Conservation (phyloP, 345 rosid species). For the Eutrema yunnanense region DNA sequence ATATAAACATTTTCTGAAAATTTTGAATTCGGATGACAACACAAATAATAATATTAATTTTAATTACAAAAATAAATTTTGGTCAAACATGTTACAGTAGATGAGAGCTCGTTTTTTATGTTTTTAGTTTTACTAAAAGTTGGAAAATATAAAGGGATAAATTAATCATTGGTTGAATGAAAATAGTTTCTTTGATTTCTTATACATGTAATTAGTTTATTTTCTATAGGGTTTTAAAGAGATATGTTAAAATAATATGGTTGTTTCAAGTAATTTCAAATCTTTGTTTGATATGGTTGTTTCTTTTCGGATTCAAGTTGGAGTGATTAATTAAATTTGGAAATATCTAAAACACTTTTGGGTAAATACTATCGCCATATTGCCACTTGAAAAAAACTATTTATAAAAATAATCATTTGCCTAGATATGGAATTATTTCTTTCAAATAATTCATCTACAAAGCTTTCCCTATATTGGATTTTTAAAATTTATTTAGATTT, state of each 20-base stretch:
- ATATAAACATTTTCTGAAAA: not conserved
- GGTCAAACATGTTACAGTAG: not conserved
- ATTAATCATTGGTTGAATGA: not conserved
- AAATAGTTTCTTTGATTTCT: not conserved
- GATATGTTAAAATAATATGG: not conserved
- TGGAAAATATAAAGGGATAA: not conserved
- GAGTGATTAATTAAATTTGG: not conserved
- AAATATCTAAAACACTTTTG: not conserved
- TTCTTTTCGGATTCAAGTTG: not conserved
- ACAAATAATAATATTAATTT: not conserved
- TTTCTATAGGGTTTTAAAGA: not conserved
- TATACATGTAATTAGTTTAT: not conserved
- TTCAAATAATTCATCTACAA: too few relatives aligned
- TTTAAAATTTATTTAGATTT: too few relatives aligned
- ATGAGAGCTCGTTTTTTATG: not conserved
- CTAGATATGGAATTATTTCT: not conserved
- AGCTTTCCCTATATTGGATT: too few relatives aligned
- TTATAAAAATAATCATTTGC: not conserved
- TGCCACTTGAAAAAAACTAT: not conserved
- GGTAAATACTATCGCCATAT: not conserved
- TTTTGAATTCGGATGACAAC: not conserved
- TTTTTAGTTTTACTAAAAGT: not conserved
- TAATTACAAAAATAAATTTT: not conserved
- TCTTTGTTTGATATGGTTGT: not conserved
- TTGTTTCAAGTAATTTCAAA: not conserved